phyloP scores from a whole-genome alignment of 495 filamentous ascomycete species.

The Jackrogersella minutella region DNA sequence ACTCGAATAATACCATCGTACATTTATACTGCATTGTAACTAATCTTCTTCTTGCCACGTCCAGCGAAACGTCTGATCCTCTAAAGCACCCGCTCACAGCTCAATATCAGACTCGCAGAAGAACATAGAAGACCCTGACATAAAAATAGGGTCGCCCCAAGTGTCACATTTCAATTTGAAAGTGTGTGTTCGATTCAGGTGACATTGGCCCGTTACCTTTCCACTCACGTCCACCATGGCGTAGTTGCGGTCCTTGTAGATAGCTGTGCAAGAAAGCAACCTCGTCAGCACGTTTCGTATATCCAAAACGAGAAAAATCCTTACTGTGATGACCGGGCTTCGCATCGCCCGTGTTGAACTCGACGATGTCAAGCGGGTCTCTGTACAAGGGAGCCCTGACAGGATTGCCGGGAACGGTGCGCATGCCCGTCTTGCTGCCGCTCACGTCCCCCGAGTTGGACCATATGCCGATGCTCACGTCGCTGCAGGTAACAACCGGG shows the following conservation, averaged over 20 bases:
- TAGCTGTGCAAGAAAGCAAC: neutral
- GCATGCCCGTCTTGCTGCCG: conserved; percentile 5
- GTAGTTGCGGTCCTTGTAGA: conserved; percentile 13
- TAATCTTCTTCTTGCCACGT: neutral
- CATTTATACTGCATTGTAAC: neutral
- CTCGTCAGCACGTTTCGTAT: neutral
- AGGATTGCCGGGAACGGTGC: conserved; percentile 15
- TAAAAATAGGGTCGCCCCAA: neutral
- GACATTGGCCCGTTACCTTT: conserved; percentile 10
- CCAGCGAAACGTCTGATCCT: neutral
- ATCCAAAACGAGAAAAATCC: neutral
- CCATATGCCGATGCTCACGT: neutral
- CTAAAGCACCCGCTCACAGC: neutral
- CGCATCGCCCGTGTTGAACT: conserved; percentile 19
- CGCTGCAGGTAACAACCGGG: neutral
- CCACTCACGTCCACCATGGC: neutral
- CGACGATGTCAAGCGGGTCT: conserved; percentile 26
- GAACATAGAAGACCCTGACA: conserved; percentile 21
- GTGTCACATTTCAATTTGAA: neutral
- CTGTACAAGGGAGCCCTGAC: conserved; percentile 8
- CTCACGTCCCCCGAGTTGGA: conserved; percentile 9
- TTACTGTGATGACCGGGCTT: conserved; percentile 29
- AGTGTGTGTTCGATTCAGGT: neutral
- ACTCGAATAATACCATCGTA: neutral
- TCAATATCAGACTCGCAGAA: conserved; percentile 10